Evolutionary conservation across 2,329 filamentous ascomycete species (phyloP).

Genomic region (Capronia coronata): DNA sequence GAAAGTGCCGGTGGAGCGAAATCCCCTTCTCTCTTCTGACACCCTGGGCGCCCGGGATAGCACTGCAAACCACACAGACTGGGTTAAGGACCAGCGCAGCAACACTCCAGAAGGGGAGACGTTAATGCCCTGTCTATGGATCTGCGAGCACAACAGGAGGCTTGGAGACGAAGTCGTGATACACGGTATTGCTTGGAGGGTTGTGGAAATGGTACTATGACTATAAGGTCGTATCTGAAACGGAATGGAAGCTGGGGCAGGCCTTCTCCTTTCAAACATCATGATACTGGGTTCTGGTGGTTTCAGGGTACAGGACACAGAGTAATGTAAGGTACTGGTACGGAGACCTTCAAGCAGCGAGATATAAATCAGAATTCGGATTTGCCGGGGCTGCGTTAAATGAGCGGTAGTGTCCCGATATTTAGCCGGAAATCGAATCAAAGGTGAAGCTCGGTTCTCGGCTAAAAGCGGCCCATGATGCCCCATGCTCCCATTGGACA

Average conservation of each 20-base stretch:
- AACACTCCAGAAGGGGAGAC: slow-evolving; percentile 7
- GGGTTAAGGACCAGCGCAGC: slow-evolving; percentile 18
- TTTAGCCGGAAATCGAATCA: slow-evolving; percentile 4
- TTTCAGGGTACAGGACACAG: too few relatives aligned
- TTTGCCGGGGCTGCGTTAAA: not conserved
- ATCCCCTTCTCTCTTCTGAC: slow-evolving; percentile 1
- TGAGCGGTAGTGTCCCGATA: slow-evolving; percentile 1
- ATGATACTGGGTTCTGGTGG: too few relatives aligned
- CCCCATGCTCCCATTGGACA: not conserved
- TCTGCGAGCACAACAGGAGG: slow-evolving; percentile 10
- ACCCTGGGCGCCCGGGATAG: not conserved
- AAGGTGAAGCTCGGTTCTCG: not conserved
- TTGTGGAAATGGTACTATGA: slow-evolving; percentile 12
- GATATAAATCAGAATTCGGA: not conserved
- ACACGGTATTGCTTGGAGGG: slow-evolving; percentile 11
- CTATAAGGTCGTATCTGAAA: too few relatives aligned
- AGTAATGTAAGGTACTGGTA: too few relatives aligned
- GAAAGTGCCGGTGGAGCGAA: not conserved
- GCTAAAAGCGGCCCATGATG: not conserved
- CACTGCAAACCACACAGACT: not conserved
- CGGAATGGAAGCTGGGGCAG: too few relatives aligned
- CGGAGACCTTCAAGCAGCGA: too few relatives aligned
- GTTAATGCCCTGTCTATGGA: slow-evolving; percentile 16
- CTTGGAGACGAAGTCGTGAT: slow-evolving; percentile 16
- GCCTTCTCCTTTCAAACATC: too few relatives aligned